Percentiles rank a stretch among this genome's conserved stretches.
phyloP scores from a whole-genome alignment of 176 grass and related monocot genomes.

The Aegilops speltoides region DNA sequence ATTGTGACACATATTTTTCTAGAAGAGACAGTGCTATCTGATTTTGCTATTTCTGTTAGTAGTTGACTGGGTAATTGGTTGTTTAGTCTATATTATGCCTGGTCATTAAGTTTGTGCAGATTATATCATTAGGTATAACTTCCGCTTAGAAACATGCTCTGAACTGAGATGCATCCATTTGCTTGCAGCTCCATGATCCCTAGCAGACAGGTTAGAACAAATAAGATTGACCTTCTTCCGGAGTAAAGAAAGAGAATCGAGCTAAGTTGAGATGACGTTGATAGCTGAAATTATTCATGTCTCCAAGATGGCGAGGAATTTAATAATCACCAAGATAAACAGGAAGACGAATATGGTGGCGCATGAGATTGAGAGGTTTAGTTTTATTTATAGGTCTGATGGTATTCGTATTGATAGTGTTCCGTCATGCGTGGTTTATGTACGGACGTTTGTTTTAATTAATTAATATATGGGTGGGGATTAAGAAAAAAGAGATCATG shows the following conservation, averaged over 20 bases:
- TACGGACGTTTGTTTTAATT: no score
- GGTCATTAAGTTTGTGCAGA: neutral
- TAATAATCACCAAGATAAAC: no score
- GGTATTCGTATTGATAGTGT: no score
- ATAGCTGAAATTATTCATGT: neutral
- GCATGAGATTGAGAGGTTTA: no score
- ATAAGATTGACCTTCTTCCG: neutral
- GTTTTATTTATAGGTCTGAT: no score
- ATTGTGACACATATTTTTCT: no score
- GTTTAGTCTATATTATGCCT: neutral
- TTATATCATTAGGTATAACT: neutral
- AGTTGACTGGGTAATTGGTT: neutral
- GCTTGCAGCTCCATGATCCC: constrained; percentile 44
- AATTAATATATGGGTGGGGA: no score
- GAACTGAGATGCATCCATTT: constrained; percentile 16
- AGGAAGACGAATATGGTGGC: no score
- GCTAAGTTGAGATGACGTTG: constrained; percentile 21
- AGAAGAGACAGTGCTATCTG: no score
- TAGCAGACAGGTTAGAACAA: constrained; percentile 46
- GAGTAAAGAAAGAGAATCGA: neutral
- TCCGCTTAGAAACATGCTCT: neutral
- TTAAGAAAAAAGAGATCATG: neutral
- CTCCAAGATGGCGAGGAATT: no score
- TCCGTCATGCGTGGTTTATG: no score
- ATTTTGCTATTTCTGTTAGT: no score